Conservation (phyloP, 2,329 filamentous ascomycete genomes). For the Gyromitra esculenta region DNA sequence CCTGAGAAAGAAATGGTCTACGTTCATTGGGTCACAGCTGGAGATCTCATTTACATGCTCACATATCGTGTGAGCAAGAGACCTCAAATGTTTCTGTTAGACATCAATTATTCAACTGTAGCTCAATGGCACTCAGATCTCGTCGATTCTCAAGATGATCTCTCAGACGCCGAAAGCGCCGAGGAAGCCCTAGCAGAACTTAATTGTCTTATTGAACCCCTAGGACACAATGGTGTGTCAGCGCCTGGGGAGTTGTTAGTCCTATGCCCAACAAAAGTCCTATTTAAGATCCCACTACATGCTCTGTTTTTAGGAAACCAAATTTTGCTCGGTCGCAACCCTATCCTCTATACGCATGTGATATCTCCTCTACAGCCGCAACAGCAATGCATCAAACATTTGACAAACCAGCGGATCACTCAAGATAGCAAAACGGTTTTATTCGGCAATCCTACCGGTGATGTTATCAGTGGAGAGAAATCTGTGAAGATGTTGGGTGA, state of each 20-base stretch:
- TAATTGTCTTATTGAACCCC: neutral
- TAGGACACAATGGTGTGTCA: neutral
- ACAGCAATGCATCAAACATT: neutral
- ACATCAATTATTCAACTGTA: neutral
- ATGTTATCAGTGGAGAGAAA: neutral
- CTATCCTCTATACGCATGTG: conserved; percentile 7
- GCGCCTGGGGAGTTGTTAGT: conserved; percentile 6
- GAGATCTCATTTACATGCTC: neutral
- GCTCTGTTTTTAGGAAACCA: neutral
- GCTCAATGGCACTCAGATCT: conserved; percentile 9
- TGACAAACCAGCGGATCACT: neutral
- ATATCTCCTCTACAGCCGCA: neutral
- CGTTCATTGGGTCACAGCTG: conserved; percentile 11
- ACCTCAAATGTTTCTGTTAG: conserved; percentile 7
- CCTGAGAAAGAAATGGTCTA: neutral
- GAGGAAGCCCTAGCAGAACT: conserved; percentile 17
- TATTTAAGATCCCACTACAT: conserved; percentile 14
- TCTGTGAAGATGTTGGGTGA: neutral
- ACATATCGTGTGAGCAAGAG: neutral
- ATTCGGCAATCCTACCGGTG: conserved; percentile 14
- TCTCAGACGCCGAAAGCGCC: conserved; percentile 11
- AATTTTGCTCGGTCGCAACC: conserved; percentile 8
- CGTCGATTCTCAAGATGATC: conserved; percentile 16
- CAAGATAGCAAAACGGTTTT: neutral
- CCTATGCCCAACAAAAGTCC: conserved; percentile 11